Conservation (phyloP, 257 asterid species). For the Solanum commersonii region DNA sequence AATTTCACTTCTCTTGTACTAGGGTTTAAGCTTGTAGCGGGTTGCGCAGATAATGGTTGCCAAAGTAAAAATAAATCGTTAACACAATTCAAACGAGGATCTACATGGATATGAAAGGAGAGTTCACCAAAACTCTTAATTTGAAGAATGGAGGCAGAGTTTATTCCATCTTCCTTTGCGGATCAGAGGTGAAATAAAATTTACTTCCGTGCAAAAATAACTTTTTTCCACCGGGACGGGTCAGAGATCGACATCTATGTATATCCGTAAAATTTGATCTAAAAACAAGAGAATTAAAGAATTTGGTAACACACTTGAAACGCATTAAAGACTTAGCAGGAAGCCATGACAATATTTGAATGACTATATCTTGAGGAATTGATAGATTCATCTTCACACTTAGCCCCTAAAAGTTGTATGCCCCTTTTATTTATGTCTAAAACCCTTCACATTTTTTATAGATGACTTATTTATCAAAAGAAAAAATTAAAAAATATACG, state of each 20-base stretch:
- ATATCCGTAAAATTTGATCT: too few relatives aligned
- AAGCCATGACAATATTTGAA: too few relatives aligned
- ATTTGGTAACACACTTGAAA: too few relatives aligned
- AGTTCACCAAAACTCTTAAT: not conserved
- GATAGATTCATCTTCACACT: not conserved
- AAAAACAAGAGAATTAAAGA: too few relatives aligned
- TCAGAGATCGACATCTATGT: not conserved
- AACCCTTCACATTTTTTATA: too few relatives aligned
- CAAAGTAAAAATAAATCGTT: not conserved
- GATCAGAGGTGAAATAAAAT: fast-evolving
- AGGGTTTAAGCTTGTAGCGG: not conserved
- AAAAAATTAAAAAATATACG: too few relatives aligned
- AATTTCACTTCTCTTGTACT: not conserved
- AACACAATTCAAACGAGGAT: not conserved
- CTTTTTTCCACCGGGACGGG: not conserved
- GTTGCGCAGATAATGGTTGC: not conserved
- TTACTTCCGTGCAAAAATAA: not conserved
- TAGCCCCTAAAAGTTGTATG: too few relatives aligned
- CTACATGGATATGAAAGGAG: not conserved
- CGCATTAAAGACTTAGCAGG: too few relatives aligned
- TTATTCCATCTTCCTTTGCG: not conserved
- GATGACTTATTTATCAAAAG: too few relatives aligned
- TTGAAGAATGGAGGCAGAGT: not conserved
- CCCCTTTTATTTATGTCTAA: too few relatives aligned
- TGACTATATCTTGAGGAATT: too few relatives aligned